Evolutionary conservation across 257 asterid genomes (phyloP), one percentile per base, ranked within the genome.

Genomic region (Anisodus acutangulus): DNA sequence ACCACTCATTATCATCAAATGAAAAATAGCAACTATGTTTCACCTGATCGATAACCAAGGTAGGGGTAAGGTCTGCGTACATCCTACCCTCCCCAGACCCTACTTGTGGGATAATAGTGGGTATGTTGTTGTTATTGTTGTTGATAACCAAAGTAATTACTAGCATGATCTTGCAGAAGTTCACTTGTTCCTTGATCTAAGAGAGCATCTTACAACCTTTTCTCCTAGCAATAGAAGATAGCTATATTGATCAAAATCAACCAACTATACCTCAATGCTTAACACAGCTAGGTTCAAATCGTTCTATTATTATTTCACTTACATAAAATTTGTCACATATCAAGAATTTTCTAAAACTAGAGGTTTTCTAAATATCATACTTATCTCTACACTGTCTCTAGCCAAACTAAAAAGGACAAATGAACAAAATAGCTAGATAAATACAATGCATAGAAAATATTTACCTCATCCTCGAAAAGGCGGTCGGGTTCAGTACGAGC

Each of bases 401-500:
- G 54, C 78, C 57, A 70, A 70, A 71, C 57, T 45, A 3, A 1
- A 9, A 63, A 26, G 41, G 41, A 22, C 41, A 9, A 49, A n/a
- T n/a, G n/a, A 22, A 8, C 26, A 22, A 22, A 22, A 22, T 22
- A 22, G 26, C 26, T 22, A 49, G n/a, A 8, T 15, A 19, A 9
- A 35, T 9, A 47, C 72, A 5, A 60, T 13, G 51, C 43, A 22
- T 49, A 80, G 35, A 83, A 3, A 71, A 45, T 8, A 3, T 3
- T 68, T 90, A 94, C 98, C 95, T 92, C 83, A 53, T 82, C 89
- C 37, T 78, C 58, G 57, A 88, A 92, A 55, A 89, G 87, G 86
- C 58, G 84, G 84, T 88, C 97, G 80, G 91, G 91, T 79, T 90
- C 97, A n/a, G 97, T 91, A 81, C 88, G 84, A 74, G 93, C 92